Percentiles rank a stretch among this genome's conserved stretches.
phyloP scores from a whole-genome alignment of 495 filamentous ascomycete genomes.

The Penicillium steckii region DNA sequence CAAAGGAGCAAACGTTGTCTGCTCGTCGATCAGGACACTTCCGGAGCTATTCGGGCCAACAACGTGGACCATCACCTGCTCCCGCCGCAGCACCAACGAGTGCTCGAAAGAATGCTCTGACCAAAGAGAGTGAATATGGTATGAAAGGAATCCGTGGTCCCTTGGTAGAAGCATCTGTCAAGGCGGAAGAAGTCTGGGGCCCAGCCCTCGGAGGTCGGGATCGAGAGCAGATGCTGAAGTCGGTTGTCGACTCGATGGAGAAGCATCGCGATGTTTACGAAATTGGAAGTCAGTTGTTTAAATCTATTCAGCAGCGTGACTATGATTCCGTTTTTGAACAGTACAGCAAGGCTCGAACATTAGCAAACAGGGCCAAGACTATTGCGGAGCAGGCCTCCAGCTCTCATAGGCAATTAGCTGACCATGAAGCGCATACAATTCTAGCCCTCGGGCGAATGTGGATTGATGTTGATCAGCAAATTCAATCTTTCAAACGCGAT shows the following conservation, averaged over 20 bases:
- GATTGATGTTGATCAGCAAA: slow-evolving; percentile 82
- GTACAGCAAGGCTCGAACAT: slow-evolving; percentile 73
- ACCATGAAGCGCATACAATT: slow-evolving; percentile 79
- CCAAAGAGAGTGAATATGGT: slow-evolving; percentile 93
- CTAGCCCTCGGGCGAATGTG: slow-evolving; percentile 92
- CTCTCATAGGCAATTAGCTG: slow-evolving; percentile 51
- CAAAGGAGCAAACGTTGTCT: slow-evolving; percentile 52
- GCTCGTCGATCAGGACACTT: slow-evolving; percentile 66
- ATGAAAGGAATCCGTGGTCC: slow-evolving; percentile 86
- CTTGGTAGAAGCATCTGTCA: slow-evolving; percentile 81
- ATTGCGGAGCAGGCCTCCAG: slow-evolving; percentile 53
- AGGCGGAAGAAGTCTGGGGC: slow-evolving; percentile 96
- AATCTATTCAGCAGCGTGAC: slow-evolving; percentile 84
- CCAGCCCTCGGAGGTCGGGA: slow-evolving; percentile 91
- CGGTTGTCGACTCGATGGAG: slow-evolving; percentile 70
- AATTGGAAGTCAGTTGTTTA: slow-evolving; percentile 70
- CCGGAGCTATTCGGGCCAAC: slow-evolving; percentile 49
- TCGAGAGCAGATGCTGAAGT: slow-evolving; percentile 80
- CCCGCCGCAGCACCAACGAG: slow-evolving; percentile 22
- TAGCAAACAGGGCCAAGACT: slow-evolving; percentile 69
- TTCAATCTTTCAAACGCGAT: slow-evolving; percentile 82
- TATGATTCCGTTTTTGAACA: slow-evolving; percentile 85
- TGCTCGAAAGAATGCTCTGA: slow-evolving; percentile 79
- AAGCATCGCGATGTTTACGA: slow-evolving; percentile 78
- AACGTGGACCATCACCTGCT: slow-evolving; percentile 37